phyloP scores from a whole-genome alignment of 257 asterid species.

The Cordia subcordata region DNA sequence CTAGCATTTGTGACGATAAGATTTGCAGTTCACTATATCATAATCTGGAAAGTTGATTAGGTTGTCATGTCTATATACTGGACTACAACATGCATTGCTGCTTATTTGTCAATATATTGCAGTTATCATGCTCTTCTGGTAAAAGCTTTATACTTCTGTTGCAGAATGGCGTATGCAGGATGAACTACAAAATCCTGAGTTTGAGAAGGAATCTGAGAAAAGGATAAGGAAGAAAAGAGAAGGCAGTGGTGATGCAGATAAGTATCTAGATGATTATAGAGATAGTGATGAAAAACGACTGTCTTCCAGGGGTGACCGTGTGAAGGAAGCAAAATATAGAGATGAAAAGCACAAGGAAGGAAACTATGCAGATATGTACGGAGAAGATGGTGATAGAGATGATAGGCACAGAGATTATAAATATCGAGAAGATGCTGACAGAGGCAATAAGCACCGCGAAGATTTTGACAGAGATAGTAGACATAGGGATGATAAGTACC shows the following conservation, averaged over 20 bases:
- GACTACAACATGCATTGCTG: too few relatives aligned
- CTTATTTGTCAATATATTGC: too few relatives aligned
- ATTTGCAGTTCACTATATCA: too few relatives aligned
- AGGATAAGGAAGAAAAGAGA: constrained; percentile 54
- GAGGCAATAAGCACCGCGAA: constrained; percentile 51
- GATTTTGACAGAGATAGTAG: constrained; percentile 42
- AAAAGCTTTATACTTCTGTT: constrained; percentile 12
- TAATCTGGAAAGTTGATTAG: too few relatives aligned
- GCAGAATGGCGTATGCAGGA: constrained; percentile 43
- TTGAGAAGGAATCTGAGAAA: constrained; percentile 66
- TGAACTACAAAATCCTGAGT: constrained; percentile 48
- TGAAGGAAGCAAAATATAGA: constrained; percentile 57
- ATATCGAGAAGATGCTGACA: constrained; percentile 52
- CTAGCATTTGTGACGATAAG: too few relatives aligned
- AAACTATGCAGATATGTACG: constrained; percentile 57
- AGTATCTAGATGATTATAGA: constrained; percentile 48
- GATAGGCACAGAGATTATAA: constrained; percentile 54
- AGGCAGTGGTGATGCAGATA: constrained; percentile 57
- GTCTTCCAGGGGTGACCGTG: constrained; percentile 62
- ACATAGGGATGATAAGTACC: constrained; percentile 49
- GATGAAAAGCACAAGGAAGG: constrained; percentile 66
- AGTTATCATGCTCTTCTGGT: too few relatives aligned
- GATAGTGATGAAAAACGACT: constrained; percentile 52
- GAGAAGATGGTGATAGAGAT: constrained; percentile 60
- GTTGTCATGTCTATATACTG: too few relatives aligned